Percentiles rank a stretch among this genome's conserved stretches.
Evolutionary conservation across 2,329 filamentous ascomycete genomes (phyloP).

Genomic region (Colletotrichum sansevieriae): DNA sequence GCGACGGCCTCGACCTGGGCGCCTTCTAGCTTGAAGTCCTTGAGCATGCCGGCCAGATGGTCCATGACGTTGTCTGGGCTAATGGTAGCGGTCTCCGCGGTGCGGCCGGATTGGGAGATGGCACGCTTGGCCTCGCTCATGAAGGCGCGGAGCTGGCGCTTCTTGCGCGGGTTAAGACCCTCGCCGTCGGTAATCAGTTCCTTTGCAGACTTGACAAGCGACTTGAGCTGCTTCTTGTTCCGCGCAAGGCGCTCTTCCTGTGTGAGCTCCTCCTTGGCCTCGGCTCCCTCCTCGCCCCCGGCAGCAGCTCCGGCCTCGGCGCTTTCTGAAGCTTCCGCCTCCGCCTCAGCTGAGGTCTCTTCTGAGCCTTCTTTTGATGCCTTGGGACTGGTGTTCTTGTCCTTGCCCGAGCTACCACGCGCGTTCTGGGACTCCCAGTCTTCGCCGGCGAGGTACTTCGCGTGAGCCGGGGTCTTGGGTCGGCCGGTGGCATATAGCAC

Average conservation of each 20-base stretch:
- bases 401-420: slow-evolving; percentile 49
- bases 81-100: slow-evolving; percentile 48
- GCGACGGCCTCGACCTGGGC: slow-evolving; percentile 47
- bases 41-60: slow-evolving; percentile 65
- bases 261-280: slow-evolving; percentile 44
- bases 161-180: slow-evolving; percentile 76
- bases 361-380: slow-evolving; percentile 20
- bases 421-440: slow-evolving; percentile 47
- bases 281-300: slow-evolving; percentile 39
- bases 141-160: slow-evolving; percentile 82
- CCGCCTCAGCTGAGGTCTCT: slow-evolving; percentile 25
- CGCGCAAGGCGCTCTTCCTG: slow-evolving; percentile 49
- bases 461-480: slow-evolving; percentile 64
- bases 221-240: slow-evolving; percentile 58
- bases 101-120: slow-evolving; percentile 64
- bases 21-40: slow-evolving; percentile 57
- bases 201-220: slow-evolving; percentile 70
- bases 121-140: slow-evolving; percentile 73
- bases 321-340: slow-evolving; percentile 37
- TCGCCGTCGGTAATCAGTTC: slow-evolving; percentile 66
- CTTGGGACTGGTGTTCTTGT: slow-evolving; percentile 36
- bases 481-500: slow-evolving; percentile 90
- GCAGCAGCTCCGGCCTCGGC: slow-evolving; percentile 42
- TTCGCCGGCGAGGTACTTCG: slow-evolving; percentile 40
- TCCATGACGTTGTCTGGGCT: slow-evolving; percentile 62